Evolutionary conservation across 2,329 filamentous ascomycete species (phyloP).

Genomic region (Phoma herbarum): DNA sequence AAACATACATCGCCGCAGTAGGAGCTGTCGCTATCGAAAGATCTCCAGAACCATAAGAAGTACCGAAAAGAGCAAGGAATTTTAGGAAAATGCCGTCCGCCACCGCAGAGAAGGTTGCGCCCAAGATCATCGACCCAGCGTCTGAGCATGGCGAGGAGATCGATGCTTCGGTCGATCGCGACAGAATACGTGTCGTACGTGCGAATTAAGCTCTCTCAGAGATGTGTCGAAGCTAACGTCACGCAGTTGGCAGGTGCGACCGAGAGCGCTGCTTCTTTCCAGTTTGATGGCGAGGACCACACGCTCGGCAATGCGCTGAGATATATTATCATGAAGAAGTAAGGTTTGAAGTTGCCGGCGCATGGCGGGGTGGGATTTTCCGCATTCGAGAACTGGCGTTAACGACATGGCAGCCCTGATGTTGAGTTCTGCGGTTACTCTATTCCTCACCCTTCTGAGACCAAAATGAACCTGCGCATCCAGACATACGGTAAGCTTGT

Average conservation of each 20-base stretch:
- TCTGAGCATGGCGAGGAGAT: slow-evolving; percentile 41
- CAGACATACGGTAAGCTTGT: slow-evolving; percentile 84
- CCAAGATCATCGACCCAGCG: slow-evolving; percentile 35
- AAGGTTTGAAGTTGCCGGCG: slow-evolving; percentile 40
- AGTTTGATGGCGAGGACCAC: slow-evolving; percentile 93
- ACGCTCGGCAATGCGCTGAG: slow-evolving; percentile 93
- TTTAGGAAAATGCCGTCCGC: slow-evolving; percentile 32
- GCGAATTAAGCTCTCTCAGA: not conserved
- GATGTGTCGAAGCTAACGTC: slow-evolving; percentile 3
- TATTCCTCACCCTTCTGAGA: slow-evolving; percentile 94
- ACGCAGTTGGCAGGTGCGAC: slow-evolving; percentile 80
- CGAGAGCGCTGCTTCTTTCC: slow-evolving; percentile 90
- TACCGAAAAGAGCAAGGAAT: slow-evolving; percentile 18
- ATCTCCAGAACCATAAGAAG: not conserved
- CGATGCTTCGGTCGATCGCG: slow-evolving; percentile 50
- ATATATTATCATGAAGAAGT: slow-evolving; percentile 99
- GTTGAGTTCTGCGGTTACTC: slow-evolving; percentile 99
- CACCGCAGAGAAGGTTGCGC: slow-evolving; percentile 31
- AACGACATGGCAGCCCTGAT: slow-evolving; percentile 70
- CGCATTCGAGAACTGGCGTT: not conserved
- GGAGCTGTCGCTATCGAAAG: not conserved
- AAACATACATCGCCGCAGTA: slow-evolving; percentile 5
- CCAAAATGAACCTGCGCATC: slow-evolving; percentile 96
- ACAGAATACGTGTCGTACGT: slow-evolving; percentile 57
- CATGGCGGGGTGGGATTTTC: not conserved